Evolutionary conservation across 495 filamentous ascomycete genomes (phyloP).

Genomic region (Xylaria venustula): DNA sequence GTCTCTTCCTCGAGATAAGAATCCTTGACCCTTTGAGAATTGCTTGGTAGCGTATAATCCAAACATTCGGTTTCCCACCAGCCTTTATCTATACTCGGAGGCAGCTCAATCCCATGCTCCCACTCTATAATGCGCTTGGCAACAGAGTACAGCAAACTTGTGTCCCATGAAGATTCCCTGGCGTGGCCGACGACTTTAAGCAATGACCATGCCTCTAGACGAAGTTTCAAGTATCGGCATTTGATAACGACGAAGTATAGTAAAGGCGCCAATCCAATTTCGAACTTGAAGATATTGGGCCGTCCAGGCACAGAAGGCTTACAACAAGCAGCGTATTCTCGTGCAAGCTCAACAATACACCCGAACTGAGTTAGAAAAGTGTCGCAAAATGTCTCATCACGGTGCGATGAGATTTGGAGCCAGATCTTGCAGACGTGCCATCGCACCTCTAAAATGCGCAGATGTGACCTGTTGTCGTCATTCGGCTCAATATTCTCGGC

Average conservation of each 20-base stretch:
- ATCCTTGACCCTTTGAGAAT: slow-evolving; percentile 1
- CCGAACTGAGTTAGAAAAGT: neutral
- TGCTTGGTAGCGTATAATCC: neutral
- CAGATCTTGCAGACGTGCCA: slow-evolving; percentile 8
- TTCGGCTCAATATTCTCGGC: neutral
- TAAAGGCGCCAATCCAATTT: slow-evolving; percentile 42
- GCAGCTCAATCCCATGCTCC: slow-evolving; percentile 28
- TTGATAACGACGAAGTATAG: slow-evolving; percentile 46
- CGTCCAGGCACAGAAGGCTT: slow-evolving; percentile 11
- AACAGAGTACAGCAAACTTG: slow-evolving; percentile 22
- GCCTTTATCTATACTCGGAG: neutral
- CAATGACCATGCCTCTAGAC: slow-evolving; percentile 34
- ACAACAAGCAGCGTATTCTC: slow-evolving; percentile 10
- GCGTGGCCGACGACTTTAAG: slow-evolving; percentile 18
- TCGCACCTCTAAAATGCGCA: neutral
- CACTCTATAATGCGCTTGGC: slow-evolving; percentile 30
- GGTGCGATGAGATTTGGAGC: neutral
- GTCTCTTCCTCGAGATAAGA: slow-evolving; percentile 4
- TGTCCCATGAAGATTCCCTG: slow-evolving; percentile 34
- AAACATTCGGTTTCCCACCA: neutral
- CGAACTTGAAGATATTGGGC: slow-evolving; percentile 40
- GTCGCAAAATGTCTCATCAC: neutral
- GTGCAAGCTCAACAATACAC: slow-evolving; percentile 8
- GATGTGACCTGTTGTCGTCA: neutral
- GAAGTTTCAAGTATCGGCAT: slow-evolving; percentile 38